Evolutionary conservation across 352 stramenopile species (phyloP), one percentile per base, ranked within the genome.

Genomic region (Phytopythium vexans): DNA sequence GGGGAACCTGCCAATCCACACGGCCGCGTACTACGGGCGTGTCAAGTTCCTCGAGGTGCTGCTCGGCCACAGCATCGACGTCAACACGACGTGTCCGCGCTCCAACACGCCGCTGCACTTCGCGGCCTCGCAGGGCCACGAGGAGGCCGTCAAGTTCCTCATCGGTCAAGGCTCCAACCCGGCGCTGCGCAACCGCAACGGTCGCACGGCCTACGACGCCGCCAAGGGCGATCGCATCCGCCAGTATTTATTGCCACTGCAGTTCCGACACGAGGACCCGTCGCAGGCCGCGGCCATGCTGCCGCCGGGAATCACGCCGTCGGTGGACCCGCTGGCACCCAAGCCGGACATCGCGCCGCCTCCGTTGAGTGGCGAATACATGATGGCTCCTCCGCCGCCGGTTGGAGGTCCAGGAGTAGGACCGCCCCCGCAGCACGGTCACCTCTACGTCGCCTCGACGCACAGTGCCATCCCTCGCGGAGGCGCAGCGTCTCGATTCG

Each of bases 221-320:
- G 82, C 85, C 16, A 91, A 92, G 64, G 87, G 87, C 9, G 87
- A 94, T 62, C 82, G 78, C 47, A 79, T 94, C 33, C 83, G 82
- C 35, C 87, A 96, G 64, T 95, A 77, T 56, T 58, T 96, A 16
- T 61, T 96, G 49, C 87, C 85, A 41, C 72, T 96, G 47, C 86
- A 95, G 68, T 95, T 96, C 56, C 82, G 80, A 40, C 83, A 95
- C 56, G 87, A 95, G 71, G 82, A 93, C 52, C 83, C 79, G 14
- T 57, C 57, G 1, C 62, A 90, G 45, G 78, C 75, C 5, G 73
- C 69, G 15, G 60, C 82, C 32, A 76, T 81, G 56, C 38, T 92
- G 33, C 82, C 82, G 8, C 79, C 85, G 4, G 85, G 82, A n/a
- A 82, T 94, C 49, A 91, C 77, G 11, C 82, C 82, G 15, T 86